A percentile compares a stretch with the other conserved stretches of the same genome.
These are phyloP conservation scores for Dothidotthia symphoricarpi DNA, from an alignment of 2,329 filamentous ascomycete species.

Conservation along the genomic window DNA sequence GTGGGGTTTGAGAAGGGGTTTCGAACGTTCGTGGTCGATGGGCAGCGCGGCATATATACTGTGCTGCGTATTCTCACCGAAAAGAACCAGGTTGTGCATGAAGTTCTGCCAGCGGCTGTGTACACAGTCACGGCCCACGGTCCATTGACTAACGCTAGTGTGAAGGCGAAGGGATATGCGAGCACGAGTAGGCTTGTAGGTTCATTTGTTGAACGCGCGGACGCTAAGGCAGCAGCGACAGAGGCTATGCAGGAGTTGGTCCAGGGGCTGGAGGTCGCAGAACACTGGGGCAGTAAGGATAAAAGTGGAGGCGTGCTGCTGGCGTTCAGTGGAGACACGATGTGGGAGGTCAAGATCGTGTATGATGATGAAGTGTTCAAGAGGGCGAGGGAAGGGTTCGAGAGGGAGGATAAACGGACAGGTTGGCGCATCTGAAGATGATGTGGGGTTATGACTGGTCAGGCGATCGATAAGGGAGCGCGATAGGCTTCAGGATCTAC, in stretches of 20 bases:
- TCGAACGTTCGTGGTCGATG: constrained; percentile 12
- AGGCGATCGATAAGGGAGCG: no score
- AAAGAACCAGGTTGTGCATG: constrained; percentile 8
- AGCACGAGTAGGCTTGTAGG: constrained; percentile 7
- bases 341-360: constrained; percentile 21
- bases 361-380: constrained; percentile 19
- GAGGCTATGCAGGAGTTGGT: constrained; percentile 14
- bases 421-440: no score
- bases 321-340: constrained; percentile 9
- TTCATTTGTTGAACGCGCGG: constrained; percentile 3
- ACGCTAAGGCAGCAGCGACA: constrained; percentile 11
- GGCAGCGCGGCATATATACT: constrained; percentile 16
- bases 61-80: constrained; percentile 13
- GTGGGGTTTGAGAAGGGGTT: constrained; percentile 11
- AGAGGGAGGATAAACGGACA: no score
- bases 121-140: constrained; percentile 18
- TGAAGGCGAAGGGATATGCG: constrained; percentile 7
- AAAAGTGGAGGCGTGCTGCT: constrained; percentile 17
- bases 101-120: constrained; percentile 13
- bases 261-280: constrained; percentile 1
- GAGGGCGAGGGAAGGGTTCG: constrained; percentile 14
- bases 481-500: no score
- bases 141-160: constrained; percentile 7
- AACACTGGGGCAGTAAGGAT: constrained; percentile 12
- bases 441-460: no score